These are phyloP conservation scores for Solanum paucissectum DNA, from an alignment of 257 asterid genomes.

Conservation along the genomic window DNA sequence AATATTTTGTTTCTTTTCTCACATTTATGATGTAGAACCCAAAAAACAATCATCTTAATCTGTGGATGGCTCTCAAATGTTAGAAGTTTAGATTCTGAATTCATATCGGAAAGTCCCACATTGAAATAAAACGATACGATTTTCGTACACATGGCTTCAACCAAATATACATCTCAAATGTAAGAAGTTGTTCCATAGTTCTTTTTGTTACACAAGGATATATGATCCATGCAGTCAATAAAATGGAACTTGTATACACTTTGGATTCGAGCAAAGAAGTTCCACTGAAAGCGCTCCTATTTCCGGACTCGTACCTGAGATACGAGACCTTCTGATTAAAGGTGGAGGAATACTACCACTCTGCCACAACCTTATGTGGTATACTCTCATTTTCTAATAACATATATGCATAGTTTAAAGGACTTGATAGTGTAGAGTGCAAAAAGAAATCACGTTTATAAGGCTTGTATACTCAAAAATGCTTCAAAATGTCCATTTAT, in stretches of 20 bases:
- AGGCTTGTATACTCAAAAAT: neutral
- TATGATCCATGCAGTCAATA: neutral
- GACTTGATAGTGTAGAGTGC: neutral
- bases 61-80: neutral
- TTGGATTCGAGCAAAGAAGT: neutral
- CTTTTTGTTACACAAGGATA: neutral
- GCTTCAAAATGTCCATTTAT: neutral
- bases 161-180: neutral
- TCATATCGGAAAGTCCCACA: neutral
- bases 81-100: neutral
- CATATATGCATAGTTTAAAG: neutral
- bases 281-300: neutral
- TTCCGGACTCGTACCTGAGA: neutral
- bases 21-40: neutral
- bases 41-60: neutral
- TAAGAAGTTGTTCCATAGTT: neutral
- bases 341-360: neutral
- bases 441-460: neutral
- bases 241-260: neutral
- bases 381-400: neutral
- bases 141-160: neutral
- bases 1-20: neutral
- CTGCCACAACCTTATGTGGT: neutral
- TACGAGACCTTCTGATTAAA: neutral
- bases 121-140: neutral